A percentile compares a stretch with the other conserved stretches of the same genome.
Evolutionary conservation across 2,329 filamentous ascomycete genomes (phyloP).

Genomic region (Calonectria ilicicola): DNA sequence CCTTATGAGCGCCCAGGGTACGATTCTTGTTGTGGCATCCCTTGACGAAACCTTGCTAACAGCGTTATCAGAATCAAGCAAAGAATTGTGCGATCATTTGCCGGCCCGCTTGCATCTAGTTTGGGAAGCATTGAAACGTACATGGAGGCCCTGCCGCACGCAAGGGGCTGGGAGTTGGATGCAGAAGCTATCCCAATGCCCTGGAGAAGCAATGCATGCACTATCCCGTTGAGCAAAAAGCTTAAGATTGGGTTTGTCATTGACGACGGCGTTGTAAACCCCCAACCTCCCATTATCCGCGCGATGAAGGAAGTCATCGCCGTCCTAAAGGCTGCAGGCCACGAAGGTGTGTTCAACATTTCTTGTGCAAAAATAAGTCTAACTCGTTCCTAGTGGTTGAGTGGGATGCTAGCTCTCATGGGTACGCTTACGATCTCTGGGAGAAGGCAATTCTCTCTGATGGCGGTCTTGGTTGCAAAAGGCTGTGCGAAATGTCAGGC

Average conservation of each 20-base stretch:
- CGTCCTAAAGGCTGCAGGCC: slow-evolving; percentile 8
- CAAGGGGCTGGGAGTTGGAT: slow-evolving; percentile 17
- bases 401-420: slow-evolving; percentile 17
- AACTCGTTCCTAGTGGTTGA: slow-evolving; percentile 1
- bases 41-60: not conserved
- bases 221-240: slow-evolving; percentile 2
- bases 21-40: not conserved
- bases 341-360: slow-evolving; percentile 2
- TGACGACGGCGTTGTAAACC: slow-evolving; percentile 24
- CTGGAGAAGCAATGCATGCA: slow-evolving; percentile 13
- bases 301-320: slow-evolving; percentile 11
- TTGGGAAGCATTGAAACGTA: slow-evolving; percentile 18
- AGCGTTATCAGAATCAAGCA: not conserved
- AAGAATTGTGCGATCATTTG: slow-evolving; percentile 18
- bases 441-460: slow-evolving; percentile 22
- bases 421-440: slow-evolving; percentile 13
- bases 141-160: slow-evolving; percentile 22
- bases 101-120: slow-evolving; percentile 17
- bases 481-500: slow-evolving; percentile 16
- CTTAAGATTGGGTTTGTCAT: slow-evolving; percentile 22
- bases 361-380: not conserved
- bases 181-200: slow-evolving; percentile 9
- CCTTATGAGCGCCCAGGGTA: slow-evolving; percentile 24
- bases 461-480: slow-evolving; percentile 16
- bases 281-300: slow-evolving; percentile 18